Evolutionary conservation across 2,329 filamentous ascomycete genomes (phyloP), one percentile per base, ranked within the genome.

Genomic region (Ceratocystis cubensis): DNA sequence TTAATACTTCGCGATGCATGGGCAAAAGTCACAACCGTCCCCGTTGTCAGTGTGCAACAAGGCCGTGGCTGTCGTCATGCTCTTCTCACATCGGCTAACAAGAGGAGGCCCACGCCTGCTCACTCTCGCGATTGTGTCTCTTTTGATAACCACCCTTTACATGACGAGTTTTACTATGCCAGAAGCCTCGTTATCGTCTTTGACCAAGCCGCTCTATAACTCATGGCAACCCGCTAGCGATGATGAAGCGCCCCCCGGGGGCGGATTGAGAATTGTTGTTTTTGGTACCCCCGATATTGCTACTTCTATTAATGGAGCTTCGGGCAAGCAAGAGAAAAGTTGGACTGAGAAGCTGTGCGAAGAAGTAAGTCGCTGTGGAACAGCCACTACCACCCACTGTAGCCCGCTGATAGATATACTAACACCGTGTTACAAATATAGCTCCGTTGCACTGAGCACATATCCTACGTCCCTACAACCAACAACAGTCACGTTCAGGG

Each of bases 311-410:
- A 77, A 78, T 13, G 69, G 71, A 44, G 70, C 75, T 66, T 63
- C 67, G 30, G 53, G 44, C 67, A 67, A 22, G 22, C 57, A 67
- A 69, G 70, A 53, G 22, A 74, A 70, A 28, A 72, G 76, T 3
- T 83, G 81, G 81, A 80, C 80, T 0, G 75, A 81, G 69, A 72
- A 76, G 56, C 72, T 83, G 48, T 83, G 81, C 69, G 71, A 75
- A 37, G 75, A 82, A 74, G 80, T 80, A 70, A 71, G 74, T 66
- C 0, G 20, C n/a, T 17, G 5, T 30, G 53, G 13, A 7, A 25
- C 4, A 30, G 2, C 33, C 33, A 37, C 33, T 13, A 44, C 20
- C 25, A 37, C 8, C 15, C 62, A 45, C 17, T 17, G 17, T 3
- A 8, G 4, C 22, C 5, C 17, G 56, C 33, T 15, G 8, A 50